These are phyloP conservation scores for Fusarium sp. DNA, from an alignment of 2,329 filamentous ascomycete genomes.

Conservation along the genomic window DNA sequence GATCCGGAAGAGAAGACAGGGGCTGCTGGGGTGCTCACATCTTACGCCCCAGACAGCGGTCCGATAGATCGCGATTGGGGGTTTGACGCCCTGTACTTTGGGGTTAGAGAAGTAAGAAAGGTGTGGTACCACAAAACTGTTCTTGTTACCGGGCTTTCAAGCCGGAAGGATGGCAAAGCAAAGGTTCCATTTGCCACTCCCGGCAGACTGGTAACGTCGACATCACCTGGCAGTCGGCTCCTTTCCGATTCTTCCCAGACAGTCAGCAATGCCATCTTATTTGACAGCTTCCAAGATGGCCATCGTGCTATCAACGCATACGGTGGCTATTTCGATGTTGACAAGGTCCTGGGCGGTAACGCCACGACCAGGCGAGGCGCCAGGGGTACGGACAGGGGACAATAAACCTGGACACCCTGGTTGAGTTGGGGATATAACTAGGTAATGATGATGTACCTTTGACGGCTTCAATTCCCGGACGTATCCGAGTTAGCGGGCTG, in stretches of 20 bases:
- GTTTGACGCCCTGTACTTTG: slow-evolving; percentile 8
- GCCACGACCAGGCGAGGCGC: slow-evolving; percentile 15
- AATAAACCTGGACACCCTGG: neutral
- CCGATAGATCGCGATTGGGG: slow-evolving; percentile 42
- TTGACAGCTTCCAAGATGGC: slow-evolving; percentile 15
- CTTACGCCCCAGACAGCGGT: slow-evolving; percentile 26
- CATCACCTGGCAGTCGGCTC: slow-evolving; percentile 34
- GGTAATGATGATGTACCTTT: neutral
- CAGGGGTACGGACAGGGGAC: slow-evolving; percentile 7
- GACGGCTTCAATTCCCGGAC: slow-evolving; percentile 5
- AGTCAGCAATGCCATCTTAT: slow-evolving; percentile 19
- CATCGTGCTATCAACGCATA: slow-evolving; percentile 21
- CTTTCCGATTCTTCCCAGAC: slow-evolving; percentile 24
- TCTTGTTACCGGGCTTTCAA: slow-evolving; percentile 24
- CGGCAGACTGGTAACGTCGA: slow-evolving; percentile 47
- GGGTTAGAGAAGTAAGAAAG: slow-evolving; percentile 2
- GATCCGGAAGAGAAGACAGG: neutral
- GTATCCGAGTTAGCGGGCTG: slow-evolving; percentile 1
- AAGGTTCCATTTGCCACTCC: slow-evolving; percentile 39
- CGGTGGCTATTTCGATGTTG: slow-evolving; percentile 5
- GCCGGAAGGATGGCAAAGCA: slow-evolving; percentile 33
- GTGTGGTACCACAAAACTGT: slow-evolving; percentile 33
- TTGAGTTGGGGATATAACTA: neutral
- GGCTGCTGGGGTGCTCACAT: slow-evolving; percentile 28
- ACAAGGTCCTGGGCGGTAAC: slow-evolving; percentile 18